These are phyloP conservation scores for Diaporthe vaccinii DNA, from an alignment of 2,329 filamentous ascomycete species.

Conservation along the genomic window DNA sequence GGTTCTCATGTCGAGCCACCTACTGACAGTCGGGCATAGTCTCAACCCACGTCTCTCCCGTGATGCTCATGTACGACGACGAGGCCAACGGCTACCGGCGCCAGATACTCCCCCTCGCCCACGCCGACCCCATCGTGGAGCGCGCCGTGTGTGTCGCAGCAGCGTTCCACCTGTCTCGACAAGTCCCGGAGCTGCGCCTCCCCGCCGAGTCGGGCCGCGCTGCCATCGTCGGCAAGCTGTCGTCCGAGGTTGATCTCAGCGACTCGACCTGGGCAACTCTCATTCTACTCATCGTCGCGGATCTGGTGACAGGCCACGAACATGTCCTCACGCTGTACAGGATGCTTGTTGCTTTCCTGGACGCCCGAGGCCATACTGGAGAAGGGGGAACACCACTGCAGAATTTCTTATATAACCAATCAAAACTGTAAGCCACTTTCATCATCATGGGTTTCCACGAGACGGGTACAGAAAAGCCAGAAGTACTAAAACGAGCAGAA, in stretches of 20 bases:
- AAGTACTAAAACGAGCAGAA: background rate
- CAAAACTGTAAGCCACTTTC: conserved; percentile 20
- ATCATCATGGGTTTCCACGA: background rate
- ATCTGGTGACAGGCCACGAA: conserved; percentile 39
- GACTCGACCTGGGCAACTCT: conserved; percentile 38
- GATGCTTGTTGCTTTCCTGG: conserved; percentile 38
- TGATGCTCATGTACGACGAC: conserved; percentile 40
- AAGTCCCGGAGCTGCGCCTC: conserved; percentile 37
- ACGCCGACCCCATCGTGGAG: conserved; percentile 35
- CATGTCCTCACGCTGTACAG: conserved; percentile 37
- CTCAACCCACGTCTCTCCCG: conserved; percentile 36
- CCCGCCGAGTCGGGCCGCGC: conserved; percentile 38
- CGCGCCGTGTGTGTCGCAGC: conserved; percentile 40
- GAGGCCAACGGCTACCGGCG: conserved; percentile 39
- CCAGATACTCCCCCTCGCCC: conserved; percentile 39
- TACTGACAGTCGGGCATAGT: background rate
- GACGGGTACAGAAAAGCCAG: background rate
- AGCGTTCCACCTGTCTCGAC: conserved; percentile 38
- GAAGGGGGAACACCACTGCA: conserved; percentile 7
- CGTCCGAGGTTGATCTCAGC: conserved; percentile 30
- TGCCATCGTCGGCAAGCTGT: conserved; percentile 36
- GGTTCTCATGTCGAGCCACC: background rate
- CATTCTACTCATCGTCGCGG: conserved; percentile 37
- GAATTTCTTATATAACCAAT: conserved; percentile 36
- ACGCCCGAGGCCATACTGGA: conserved; percentile 22